These are phyloP conservation scores for Phytopythium vexans DNA, from an alignment of 352 stramenopile genomes.

Conservation along the genomic window DNA sequence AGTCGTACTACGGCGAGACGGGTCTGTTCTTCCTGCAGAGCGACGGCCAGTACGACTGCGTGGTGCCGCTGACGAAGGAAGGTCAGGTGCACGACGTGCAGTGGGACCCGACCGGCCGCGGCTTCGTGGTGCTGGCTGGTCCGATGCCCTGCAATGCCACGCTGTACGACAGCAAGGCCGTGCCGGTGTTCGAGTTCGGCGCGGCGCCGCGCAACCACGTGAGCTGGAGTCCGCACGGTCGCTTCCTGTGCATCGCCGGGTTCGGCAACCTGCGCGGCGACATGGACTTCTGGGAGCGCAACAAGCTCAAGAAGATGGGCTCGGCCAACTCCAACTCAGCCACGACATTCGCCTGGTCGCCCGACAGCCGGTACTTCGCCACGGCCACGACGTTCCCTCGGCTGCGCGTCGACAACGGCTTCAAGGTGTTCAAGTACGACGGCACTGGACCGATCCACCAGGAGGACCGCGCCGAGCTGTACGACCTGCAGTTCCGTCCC, in stretches of 20 bases:
- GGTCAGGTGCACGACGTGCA: slow-evolving; percentile 93
- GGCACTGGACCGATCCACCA: slow-evolving; percentile 86
- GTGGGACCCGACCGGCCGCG: slow-evolving; percentile 91
- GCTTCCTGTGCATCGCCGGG: slow-evolving; percentile 94
- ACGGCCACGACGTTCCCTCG: slow-evolving; percentile 96
- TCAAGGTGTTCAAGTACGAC: slow-evolving; percentile 97
- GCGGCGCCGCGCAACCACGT: slow-evolving; percentile 95
- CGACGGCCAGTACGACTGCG: slow-evolving; percentile 90
- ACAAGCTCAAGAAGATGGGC: slow-evolving; percentile 95
- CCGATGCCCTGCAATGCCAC: slow-evolving; percentile 94
- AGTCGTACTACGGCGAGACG: slow-evolving; percentile 98
- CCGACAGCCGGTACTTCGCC: slow-evolving; percentile 94
- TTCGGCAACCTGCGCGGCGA: slow-evolving; percentile 97
- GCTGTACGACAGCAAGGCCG: slow-evolving; percentile 95
- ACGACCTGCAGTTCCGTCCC: slow-evolving; percentile 86
- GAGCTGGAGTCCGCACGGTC: slow-evolving; percentile 93
- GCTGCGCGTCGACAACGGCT: slow-evolving; percentile 98
- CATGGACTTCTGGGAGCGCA: slow-evolving; percentile 95
- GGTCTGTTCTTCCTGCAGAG: slow-evolving; percentile 94
- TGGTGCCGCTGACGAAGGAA: slow-evolving; percentile 86
- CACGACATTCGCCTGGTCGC: slow-evolving; percentile 90
- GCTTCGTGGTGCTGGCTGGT: slow-evolving; percentile 95
- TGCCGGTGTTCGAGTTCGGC: slow-evolving; percentile 96
- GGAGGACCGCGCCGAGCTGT: slow-evolving; percentile 80
- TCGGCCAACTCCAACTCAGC: slow-evolving; percentile 79